Evolutionary conservation across 192 early-diverging fungal genomes (phyloP).

Genomic region (Thamnidium elegans): DNA sequence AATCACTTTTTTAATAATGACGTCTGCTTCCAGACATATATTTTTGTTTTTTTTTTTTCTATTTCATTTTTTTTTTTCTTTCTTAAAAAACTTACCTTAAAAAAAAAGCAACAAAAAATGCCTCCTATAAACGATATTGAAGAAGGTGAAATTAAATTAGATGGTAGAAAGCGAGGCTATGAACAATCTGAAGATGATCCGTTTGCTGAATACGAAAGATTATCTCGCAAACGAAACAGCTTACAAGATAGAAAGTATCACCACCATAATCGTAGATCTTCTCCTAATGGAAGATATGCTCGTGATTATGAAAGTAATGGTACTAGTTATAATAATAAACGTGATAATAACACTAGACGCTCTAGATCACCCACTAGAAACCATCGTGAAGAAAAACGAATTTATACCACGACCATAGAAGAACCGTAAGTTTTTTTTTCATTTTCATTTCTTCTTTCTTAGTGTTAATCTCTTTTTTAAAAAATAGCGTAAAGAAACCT

Average conservation of each 20-base stretch:
- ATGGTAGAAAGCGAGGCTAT: not conserved
- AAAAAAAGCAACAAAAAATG: not conserved
- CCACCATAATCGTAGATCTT: not conserved
- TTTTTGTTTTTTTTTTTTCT: not conserved
- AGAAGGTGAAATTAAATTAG: conserved; percentile 13
- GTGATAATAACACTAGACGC: conserved; percentile 10
- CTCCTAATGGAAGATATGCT: not conserved
- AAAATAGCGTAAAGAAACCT: not conserved
- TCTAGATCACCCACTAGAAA: conserved; percentile 7
- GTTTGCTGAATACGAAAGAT: conserved; percentile 15
- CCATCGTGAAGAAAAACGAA: not conserved
- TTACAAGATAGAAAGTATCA: not conserved
- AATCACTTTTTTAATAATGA: too few species aligned
- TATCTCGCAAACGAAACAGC: conserved; percentile 1
- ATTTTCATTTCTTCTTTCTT: not conserved
- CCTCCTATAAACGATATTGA: conserved; percentile 10
- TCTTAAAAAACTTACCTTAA: not conserved
- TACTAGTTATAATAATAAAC: not conserved
- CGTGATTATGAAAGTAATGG: conserved; percentile 5
- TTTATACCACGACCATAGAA: not conserved
- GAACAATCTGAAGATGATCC: conserved; percentile 10
- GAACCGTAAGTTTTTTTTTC: not conserved
- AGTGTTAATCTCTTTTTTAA: not conserved
- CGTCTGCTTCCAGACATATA: not conserved
- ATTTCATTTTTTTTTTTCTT: not conserved